Evolutionary conservation across 1,284 basidiomycete species (phyloP), one percentile per base, ranked within the genome.

Genomic region (Cryptococcus sp.): DNA sequence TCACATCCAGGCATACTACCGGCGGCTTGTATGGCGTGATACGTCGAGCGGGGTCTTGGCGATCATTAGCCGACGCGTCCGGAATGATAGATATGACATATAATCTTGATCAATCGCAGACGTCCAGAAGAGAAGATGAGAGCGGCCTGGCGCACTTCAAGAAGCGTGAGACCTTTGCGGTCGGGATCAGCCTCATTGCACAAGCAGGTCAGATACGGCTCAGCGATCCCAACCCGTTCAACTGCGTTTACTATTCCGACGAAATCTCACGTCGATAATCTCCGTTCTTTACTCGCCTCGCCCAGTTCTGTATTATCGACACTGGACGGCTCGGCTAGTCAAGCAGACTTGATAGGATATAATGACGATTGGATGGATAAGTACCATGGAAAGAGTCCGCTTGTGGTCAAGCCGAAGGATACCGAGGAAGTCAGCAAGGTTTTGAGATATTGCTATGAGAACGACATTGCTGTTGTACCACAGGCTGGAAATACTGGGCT

Each of bases 311-410:
- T 81, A 31, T 64, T 81, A 31, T 78, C 78, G 14, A 80, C 78
- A 4, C 54, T 80, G 22, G 69, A 75, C 25, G 70, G 67, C 2
- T 70, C 75, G 1, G 68, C 74, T 7, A 61, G 63, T 4, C 42
- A 53, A 2, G 82, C 86, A 11, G 93, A 97, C 61, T 81, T 98
- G 32, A 81, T 82, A 18, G 79, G 77, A 0, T 97, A 83, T 80
- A 98, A 98, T 74, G 80, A 83, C 62, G 94, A 98, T 74, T 98
- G 94, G 94, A 92, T 98, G 88, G 86, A 88, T 69, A 97, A 97
- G 76, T 98, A 96, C 73, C 82, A 82, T 53, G 96, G 94, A 19
- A 77, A 81, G 37, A 84, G 89, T 19, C 83, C 84, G 25, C 87
- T 91, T 22, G 88, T 98, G 14, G 78, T 98, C 56, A 91, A 88